Conservation (phyloP, 129 eudicot genomes). For the Tanacetum coccineum region DNA sequence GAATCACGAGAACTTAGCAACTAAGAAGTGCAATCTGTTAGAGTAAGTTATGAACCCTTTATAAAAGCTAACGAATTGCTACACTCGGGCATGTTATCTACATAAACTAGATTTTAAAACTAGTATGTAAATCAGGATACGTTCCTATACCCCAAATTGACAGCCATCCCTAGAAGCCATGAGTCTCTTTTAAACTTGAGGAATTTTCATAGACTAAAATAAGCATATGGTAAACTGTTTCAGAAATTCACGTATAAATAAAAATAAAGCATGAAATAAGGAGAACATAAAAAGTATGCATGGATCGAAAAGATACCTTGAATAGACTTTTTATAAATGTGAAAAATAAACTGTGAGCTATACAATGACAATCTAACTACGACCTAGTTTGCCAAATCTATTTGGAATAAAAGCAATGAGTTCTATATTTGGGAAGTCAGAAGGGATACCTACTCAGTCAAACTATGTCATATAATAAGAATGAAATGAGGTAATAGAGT, state of each 20-base stretch:
- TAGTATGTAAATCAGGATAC: neutral
- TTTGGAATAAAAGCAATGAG: neutral
- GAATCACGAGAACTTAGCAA: slow-evolving; percentile 7
- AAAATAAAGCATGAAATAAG: slow-evolving; percentile 14
- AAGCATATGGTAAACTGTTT: neutral
- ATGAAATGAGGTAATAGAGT: slow-evolving; percentile 32
- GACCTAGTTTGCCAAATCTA: slow-evolving; percentile 7
- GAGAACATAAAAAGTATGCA: slow-evolving; percentile 1
- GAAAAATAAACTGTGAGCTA: slow-evolving; percentile 9
- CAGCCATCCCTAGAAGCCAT: neutral
- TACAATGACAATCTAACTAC: slow-evolving; percentile 14
- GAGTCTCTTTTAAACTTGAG: neutral
- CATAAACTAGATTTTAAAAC: neutral
- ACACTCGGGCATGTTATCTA: neutral
- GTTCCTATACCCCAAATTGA: neutral
- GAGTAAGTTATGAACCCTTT: neutral
- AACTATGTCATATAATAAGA: slow-evolving; percentile 42
- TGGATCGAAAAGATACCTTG: slow-evolving; percentile 8
- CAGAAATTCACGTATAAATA: slow-evolving; percentile 5
- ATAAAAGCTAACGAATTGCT: slow-evolving; percentile 1
- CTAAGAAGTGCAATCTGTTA: neutral
- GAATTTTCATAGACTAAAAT: slow-evolving; percentile 8
- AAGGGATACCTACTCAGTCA: slow-evolving; percentile 33
- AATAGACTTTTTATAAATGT: neutral
- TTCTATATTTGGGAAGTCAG: slow-evolving; percentile 28